phyloP scores from a whole-genome alignment of 2,329 filamentous ascomycete genomes.

The Beauveria bassiana region DNA sequence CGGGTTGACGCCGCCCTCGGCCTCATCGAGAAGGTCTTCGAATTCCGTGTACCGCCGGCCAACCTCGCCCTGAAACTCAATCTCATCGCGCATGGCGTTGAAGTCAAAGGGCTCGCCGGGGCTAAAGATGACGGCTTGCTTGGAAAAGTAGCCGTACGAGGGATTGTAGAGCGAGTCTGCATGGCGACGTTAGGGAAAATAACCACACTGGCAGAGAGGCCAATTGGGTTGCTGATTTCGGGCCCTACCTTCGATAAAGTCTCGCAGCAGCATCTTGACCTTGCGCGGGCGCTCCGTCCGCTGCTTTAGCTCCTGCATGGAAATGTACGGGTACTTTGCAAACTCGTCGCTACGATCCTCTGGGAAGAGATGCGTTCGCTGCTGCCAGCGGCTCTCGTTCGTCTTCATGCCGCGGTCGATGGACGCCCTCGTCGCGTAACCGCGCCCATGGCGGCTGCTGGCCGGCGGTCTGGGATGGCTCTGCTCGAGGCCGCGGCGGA shows the following conservation, averaged over 20 bases:
- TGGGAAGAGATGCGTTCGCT: constrained; percentile 67
- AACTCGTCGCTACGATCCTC: constrained; percentile 75
- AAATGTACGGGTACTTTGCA: constrained; percentile 74
- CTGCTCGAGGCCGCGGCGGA: constrained; percentile 18
- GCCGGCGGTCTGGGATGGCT: neutral
- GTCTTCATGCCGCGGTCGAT: constrained; percentile 33
- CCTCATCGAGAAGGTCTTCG: constrained; percentile 75
- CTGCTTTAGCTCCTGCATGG: constrained; percentile 66
- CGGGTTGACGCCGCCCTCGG: constrained; percentile 53
- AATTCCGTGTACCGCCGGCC: constrained; percentile 80
- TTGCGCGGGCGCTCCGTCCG: constrained; percentile 69
- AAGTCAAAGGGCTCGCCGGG: constrained; percentile 91
- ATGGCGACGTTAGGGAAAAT: too few species aligned
- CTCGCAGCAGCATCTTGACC: constrained; percentile 94
- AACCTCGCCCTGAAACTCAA: constrained; percentile 71
- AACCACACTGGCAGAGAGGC: too few species aligned
- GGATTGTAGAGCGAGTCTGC: constrained; percentile 91
- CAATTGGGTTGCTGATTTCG: neutral
- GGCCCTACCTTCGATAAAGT: constrained; percentile 81
- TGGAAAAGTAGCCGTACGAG: constrained; percentile 91
- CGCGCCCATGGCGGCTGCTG: constrained; percentile 9
- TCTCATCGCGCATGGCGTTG: constrained; percentile 69
- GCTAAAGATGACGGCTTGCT: constrained; percentile 92
- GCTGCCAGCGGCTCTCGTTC: constrained; percentile 75
- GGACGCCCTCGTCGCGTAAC: constrained; percentile 21